phyloP scores from a whole-genome alignment of 108 stramenopile species.

The Licmophora abbreviata region DNA sequence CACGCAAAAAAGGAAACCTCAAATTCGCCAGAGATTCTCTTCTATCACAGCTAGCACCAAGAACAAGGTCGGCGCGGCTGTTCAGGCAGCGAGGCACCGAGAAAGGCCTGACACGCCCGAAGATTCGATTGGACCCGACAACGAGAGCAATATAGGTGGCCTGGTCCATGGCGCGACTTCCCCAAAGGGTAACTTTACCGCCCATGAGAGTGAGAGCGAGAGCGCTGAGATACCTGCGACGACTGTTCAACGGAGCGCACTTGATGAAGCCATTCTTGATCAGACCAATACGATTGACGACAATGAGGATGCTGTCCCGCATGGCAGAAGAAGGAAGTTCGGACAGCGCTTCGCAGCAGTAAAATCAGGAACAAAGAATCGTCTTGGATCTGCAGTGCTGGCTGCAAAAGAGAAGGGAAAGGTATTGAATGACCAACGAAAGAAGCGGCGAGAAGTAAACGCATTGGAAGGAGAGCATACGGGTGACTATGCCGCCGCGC shows the following conservation, averaged over 20 bases:
- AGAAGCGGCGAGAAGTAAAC: neutral
- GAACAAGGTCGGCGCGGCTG: neutral
- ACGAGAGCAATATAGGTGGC: too few species aligned
- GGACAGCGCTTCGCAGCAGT: conserved; percentile 21
- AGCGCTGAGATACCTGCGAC: neutral
- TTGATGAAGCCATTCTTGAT: conserved; percentile 3
- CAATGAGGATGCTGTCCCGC: neutral
- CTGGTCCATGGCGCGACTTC: conserved; percentile 1
- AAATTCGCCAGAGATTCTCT: neutral
- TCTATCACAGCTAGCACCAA: neutral
- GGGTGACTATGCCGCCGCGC: neutral
- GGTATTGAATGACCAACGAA: conserved; percentile 2
- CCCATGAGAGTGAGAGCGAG: neutral
- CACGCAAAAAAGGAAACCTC: too few species aligned
- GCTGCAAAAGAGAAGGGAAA: conserved; percentile 23
- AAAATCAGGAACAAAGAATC: conserved; percentile 16
- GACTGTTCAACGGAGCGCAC: neutral
- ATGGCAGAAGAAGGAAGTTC: neutral
- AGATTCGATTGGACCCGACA: too few species aligned
- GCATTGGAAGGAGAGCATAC: neutral
- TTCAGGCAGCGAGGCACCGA: neutral
- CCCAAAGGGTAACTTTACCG: neutral
- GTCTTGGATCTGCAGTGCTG: conserved; percentile 31
- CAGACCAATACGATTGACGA: neutral
- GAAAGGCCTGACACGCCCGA: too few species aligned